Evolutionary conservation across 2,329 filamentous ascomycete genomes (phyloP).

Genomic region (Colletotrichum magnum): DNA sequence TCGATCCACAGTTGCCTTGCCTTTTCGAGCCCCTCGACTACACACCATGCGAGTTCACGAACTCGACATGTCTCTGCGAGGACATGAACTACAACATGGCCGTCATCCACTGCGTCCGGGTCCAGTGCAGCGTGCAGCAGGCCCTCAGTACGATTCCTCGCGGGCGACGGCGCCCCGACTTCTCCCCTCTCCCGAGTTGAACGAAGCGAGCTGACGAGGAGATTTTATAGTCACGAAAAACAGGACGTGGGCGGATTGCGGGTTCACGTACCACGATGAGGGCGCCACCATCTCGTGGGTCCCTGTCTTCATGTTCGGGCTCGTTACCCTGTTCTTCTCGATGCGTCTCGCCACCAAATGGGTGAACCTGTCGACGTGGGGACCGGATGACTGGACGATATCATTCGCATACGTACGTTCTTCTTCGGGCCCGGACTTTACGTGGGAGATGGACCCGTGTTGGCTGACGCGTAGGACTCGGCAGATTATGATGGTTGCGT

Average conservation of each 20-base stretch:
- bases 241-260: constrained; percentile 27
- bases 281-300: constrained; percentile 9
- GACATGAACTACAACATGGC: constrained; percentile 38
- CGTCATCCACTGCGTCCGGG: constrained; percentile 29
- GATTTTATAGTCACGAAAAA: constrained; percentile 21
- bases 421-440: too few species aligned
- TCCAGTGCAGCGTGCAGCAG: constrained; percentile 34
- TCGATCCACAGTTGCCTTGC: constrained; percentile 6
- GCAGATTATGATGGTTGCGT: constrained; percentile 32
- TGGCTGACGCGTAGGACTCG: too few species aligned
- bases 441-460: too few species aligned
- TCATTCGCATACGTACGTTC: constrained; percentile 23
- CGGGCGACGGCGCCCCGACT: too few species aligned
- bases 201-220: background rate
- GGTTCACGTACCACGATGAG: constrained; percentile 25
- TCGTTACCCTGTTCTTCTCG: constrained; percentile 6
- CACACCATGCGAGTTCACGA: constrained; percentile 22
- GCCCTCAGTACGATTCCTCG: constrained; percentile 11
- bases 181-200: too few species aligned
- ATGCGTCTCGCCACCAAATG: constrained; percentile 19
- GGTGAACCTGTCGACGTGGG: constrained; percentile 24
- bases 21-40: constrained; percentile 30
- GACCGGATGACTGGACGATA: constrained; percentile 32
- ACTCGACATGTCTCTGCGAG: constrained; percentile 28
- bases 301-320: background rate